Percentiles rank a stretch among this genome's conserved stretches.
These are phyloP conservation scores for Aspergillus sclerotiicarbonarius DNA, from an alignment of 495 filamentous ascomycete genomes.

Conservation along the genomic window DNA sequence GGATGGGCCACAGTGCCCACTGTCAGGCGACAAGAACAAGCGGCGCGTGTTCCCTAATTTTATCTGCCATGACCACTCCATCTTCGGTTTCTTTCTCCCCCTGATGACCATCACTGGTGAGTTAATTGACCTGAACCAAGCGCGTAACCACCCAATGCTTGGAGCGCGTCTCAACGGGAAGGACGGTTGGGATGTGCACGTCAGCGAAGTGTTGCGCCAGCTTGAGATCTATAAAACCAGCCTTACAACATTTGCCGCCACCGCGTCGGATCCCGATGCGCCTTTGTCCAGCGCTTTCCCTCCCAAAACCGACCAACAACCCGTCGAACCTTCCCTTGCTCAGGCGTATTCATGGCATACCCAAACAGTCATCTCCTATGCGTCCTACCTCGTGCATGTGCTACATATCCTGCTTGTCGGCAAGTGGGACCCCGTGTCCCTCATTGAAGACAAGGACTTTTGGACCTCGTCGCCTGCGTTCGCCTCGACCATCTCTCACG, in stretches of 20 bases:
- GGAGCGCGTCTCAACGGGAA: constrained; percentile 73
- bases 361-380: constrained; percentile 84
- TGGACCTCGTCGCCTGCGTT: constrained; percentile 86
- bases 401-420: constrained; percentile 79
- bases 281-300: constrained; percentile 22
- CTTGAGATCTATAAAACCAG: constrained; percentile 80
- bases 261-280: constrained; percentile 29
- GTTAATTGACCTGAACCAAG: constrained; percentile 87
- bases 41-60: constrained; percentile 71
- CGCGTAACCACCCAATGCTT: constrained; percentile 84
- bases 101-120: constrained; percentile 95
- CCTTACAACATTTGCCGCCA: constrained; percentile 76
- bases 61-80: constrained; percentile 82
- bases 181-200: constrained; percentile 75
- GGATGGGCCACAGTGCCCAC: constrained; percentile 49
- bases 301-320: constrained; percentile 28
- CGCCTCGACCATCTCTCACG: constrained; percentile 75
- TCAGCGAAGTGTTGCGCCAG: constrained; percentile 73
- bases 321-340: constrained; percentile 44
- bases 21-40: constrained; percentile 47
- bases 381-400: constrained; percentile 83
- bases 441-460: constrained; percentile 83
- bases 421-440: constrained; percentile 84
- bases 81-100: constrained; percentile 90
- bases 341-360: constrained; percentile 65